These are phyloP conservation scores for Microascus cirrosus DNA, from an alignment of 2,329 filamentous ascomycete genomes.

Conservation along the genomic window DNA sequence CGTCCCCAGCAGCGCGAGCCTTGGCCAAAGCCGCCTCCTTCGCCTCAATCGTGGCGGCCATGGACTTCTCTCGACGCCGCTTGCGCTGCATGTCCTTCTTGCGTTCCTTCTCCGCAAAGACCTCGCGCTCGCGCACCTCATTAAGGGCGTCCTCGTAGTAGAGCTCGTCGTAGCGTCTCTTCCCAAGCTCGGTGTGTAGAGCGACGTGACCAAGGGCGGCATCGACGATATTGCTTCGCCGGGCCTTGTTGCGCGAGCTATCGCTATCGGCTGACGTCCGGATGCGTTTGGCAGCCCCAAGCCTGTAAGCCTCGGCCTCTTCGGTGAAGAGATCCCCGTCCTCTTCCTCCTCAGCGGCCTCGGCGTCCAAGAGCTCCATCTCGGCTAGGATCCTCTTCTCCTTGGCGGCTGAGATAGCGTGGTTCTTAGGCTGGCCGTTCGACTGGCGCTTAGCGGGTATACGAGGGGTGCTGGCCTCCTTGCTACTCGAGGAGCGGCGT, in stretches of 20 bases:
- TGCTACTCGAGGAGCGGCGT: constrained; percentile 40
- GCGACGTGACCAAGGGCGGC: constrained; percentile 51
- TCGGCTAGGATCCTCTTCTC: constrained; percentile 23
- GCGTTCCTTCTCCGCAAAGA: constrained; percentile 92
- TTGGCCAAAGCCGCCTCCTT: constrained; percentile 74
- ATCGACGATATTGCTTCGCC: constrained; percentile 47
- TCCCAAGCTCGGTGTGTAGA: constrained; percentile 58
- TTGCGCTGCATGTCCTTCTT: constrained; percentile 99
- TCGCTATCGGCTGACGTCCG: constrained; percentile 56
- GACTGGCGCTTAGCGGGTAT: constrained; percentile 46
- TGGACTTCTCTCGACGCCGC: constrained; percentile 86
- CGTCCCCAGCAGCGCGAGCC: constrained; percentile 68
- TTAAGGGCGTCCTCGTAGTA: constrained; percentile 73
- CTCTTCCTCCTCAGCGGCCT: constrained; percentile 20
- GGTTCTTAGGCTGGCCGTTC: constrained; percentile 51
- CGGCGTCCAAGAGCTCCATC: constrained; percentile 29
- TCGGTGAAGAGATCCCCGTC: constrained; percentile 28
- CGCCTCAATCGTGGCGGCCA: constrained; percentile 84
- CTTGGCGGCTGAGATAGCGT: constrained; percentile 22
- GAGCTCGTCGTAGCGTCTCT: constrained; percentile 62
- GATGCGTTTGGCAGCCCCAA: constrained; percentile 55
- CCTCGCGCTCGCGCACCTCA: constrained; percentile 80
- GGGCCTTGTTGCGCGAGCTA: constrained; percentile 48
- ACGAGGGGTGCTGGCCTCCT: constrained; percentile 31
- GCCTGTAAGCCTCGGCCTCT: constrained; percentile 34